Evolutionary conservation across 495 filamentous ascomycete genomes (phyloP).

Genomic region (Hyaloscypha hepaticicola): DNA sequence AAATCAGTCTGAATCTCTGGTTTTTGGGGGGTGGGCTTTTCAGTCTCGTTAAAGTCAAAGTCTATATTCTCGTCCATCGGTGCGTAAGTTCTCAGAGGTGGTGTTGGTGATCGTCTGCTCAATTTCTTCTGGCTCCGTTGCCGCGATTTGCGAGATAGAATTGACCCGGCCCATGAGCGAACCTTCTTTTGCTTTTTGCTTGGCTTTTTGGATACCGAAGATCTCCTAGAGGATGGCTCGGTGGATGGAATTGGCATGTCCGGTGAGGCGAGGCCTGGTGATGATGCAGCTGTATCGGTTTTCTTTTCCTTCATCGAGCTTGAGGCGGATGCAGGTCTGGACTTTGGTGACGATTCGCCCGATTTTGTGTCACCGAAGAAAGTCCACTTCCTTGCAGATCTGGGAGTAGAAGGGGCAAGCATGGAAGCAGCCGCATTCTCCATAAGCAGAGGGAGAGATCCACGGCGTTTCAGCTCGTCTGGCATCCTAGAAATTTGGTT

Average conservation of each 20-base stretch:
- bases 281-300: neutral
- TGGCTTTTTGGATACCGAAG: slow-evolving; percentile 46
- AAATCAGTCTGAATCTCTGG: slow-evolving; percentile 36
- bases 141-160: slow-evolving; percentile 67
- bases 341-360: slow-evolving; percentile 39
- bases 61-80: slow-evolving; percentile 13
- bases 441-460: slow-evolving; percentile 48
- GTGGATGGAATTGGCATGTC: slow-evolving; percentile 20
- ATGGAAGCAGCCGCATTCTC: slow-evolving; percentile 31
- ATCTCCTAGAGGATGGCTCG: slow-evolving; percentile 25
- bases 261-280: neutral
- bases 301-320: slow-evolving; percentile 38
- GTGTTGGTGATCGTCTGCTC: slow-evolving; percentile 36
- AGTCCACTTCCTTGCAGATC: slow-evolving; percentile 50
- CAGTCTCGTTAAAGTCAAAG: slow-evolving; percentile 32
- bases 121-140: slow-evolving; percentile 41
- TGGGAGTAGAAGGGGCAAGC: slow-evolving; percentile 45
- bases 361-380: slow-evolving; percentile 53
- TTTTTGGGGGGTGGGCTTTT: slow-evolving; percentile 32
- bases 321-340: slow-evolving; percentile 39
- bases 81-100: slow-evolving; percentile 36
- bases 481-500: slow-evolving; percentile 28
- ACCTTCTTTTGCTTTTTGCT: slow-evolving; percentile 76
- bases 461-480: slow-evolving; percentile 40
- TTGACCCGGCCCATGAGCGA: slow-evolving; percentile 76